Percentiles rank a stretch among this genome's conserved stretches.
phyloP scores from a whole-genome alignment of 306 rosid genomes.

The Quercus gilva region DNA sequence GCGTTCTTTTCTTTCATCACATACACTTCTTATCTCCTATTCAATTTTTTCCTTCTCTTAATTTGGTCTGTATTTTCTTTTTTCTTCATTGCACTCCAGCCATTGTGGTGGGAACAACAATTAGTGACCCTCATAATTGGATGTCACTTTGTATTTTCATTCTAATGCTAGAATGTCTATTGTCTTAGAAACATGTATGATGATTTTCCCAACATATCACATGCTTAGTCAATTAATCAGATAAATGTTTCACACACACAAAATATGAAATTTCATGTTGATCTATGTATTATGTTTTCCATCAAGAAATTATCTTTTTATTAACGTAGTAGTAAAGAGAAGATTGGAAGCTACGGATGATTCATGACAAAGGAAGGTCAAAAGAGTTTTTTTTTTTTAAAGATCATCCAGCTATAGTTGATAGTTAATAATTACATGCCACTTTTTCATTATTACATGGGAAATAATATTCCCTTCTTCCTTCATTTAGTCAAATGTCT shows the following conservation, averaged over 20 bases:
- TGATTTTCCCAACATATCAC: slow-evolving; percentile 18
- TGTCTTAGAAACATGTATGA: slow-evolving; percentile 28
- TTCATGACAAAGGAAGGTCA: not conserved
- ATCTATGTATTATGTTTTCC: not conserved
- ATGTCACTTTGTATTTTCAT: slow-evolving; percentile 26
- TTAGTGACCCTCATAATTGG: slow-evolving; percentile 29
- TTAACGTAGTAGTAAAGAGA: not conserved
- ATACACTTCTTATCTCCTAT: not conserved
- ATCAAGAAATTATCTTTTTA: not conserved
- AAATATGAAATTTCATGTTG: not conserved
- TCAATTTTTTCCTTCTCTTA: not conserved
- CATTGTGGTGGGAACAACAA: slow-evolving; percentile 50
- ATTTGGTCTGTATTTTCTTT: not conserved
- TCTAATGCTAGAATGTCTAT: slow-evolving; percentile 21
- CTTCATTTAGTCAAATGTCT: not conserved
- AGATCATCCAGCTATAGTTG: too few species aligned
- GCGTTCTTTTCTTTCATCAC: not conserved
- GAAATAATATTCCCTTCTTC: not conserved
- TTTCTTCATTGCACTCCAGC: not conserved
- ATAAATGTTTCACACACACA: not conserved
- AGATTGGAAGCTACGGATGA: not conserved
- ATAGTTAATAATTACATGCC: not conserved
- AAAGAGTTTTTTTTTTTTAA: not conserved
- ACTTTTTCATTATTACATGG: slow-evolving; percentile 6
- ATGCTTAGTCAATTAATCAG: not conserved